A percentile compares a stretch with the other conserved stretches of the same genome.
Evolutionary conservation across 2,329 filamentous ascomycete genomes (phyloP).

Genomic region (Aspergillus vadensis): DNA sequence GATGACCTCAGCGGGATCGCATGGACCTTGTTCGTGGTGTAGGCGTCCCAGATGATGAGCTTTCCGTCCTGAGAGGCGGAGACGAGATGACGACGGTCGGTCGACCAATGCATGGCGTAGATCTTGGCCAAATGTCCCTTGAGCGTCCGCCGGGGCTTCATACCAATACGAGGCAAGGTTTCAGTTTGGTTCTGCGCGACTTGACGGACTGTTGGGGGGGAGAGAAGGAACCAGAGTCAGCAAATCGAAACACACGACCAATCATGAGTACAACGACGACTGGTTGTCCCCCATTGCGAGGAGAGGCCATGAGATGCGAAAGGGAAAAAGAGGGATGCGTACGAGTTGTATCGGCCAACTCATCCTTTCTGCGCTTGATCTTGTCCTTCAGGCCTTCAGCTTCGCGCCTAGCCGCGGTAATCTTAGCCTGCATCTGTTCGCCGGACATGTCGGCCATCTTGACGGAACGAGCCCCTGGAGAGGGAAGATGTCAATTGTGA

Average conservation of each 20-base stretch:
- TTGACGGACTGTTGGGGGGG: slow-evolving; percentile 72
- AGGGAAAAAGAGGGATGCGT: slow-evolving; percentile 52
- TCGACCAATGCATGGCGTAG: slow-evolving; percentile 99
- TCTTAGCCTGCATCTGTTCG: slow-evolving; percentile 82
- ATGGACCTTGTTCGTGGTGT: slow-evolving; percentile 99
- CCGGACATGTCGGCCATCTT: slow-evolving; percentile 53
- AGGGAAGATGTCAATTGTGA: slow-evolving; percentile 25
- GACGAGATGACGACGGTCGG: slow-evolving; percentile 92
- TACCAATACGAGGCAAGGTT: slow-evolving; percentile 85
- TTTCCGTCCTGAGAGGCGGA: slow-evolving; percentile 99
- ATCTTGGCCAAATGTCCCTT: slow-evolving; percentile 99
- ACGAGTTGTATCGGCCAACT: slow-evolving; percentile 97
- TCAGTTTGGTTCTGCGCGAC: slow-evolving; percentile 93
- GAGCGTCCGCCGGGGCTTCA: slow-evolving; percentile 95
- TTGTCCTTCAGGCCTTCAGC: slow-evolving; percentile 96
- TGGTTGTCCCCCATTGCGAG: slow-evolving; percentile 4
- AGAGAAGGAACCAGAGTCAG: slow-evolving; percentile 23
- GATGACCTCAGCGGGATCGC: slow-evolving; percentile 96
- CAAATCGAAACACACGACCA: slow-evolving; percentile 15
- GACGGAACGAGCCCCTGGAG: slow-evolving; percentile 30
- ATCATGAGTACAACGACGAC: background rate
- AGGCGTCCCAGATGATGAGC: slow-evolving; percentile 99
- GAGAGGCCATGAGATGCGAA: slow-evolving; percentile 4
- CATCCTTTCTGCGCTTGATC: slow-evolving; percentile 99
- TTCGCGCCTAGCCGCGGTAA: slow-evolving; percentile 90